A percentile compares a stretch with the other conserved stretches of the same genome.
These are phyloP conservation scores for Ascochyta pisi DNA, from an alignment of 2,329 filamentous ascomycete species.

Conservation along the genomic window DNA sequence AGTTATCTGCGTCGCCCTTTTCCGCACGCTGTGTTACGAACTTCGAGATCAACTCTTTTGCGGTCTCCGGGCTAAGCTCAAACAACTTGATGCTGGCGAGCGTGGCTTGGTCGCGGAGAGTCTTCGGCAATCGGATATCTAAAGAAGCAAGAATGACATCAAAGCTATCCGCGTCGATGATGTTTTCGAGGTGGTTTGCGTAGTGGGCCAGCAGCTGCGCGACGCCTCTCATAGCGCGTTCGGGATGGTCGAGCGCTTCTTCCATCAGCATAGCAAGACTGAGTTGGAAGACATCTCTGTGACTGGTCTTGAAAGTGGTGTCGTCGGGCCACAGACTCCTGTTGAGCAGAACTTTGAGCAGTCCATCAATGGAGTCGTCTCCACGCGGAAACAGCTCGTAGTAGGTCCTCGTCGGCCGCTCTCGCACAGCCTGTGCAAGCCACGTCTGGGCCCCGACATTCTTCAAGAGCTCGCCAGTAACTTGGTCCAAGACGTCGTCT, in stretches of 20 bases:
- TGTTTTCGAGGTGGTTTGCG: constrained; percentile 60
- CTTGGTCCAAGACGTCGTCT: constrained; percentile 51
- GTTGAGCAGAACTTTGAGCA: constrained; percentile 53
- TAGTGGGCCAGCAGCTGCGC: constrained; percentile 65
- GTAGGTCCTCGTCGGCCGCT: constrained; percentile 53
- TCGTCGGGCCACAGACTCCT: constrained; percentile 51
- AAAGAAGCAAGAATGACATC: constrained; percentile 87
- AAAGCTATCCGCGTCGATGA: constrained; percentile 77
- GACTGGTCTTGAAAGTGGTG: constrained; percentile 53
- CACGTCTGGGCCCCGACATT: constrained; percentile 48
- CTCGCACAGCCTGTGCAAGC: constrained; percentile 48
- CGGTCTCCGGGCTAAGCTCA: constrained; percentile 74
- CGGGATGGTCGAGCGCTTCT: constrained; percentile 77
- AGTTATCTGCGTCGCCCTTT: constrained; percentile 82
- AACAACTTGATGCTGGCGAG: constrained; percentile 84
- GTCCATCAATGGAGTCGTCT: constrained; percentile 54
- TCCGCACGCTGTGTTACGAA: constrained; percentile 77
- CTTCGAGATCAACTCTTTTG: constrained; percentile 71
- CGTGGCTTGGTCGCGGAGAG: constrained; percentile 80
- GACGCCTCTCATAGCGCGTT: constrained; percentile 66
- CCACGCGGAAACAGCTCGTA: constrained; percentile 54
- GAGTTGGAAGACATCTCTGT: constrained; percentile 71
- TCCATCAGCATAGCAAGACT: constrained; percentile 90
- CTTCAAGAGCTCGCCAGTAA: constrained; percentile 48
- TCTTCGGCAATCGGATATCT: constrained; percentile 78